These are phyloP conservation scores for Eucalyptus cloeziana DNA, from an alignment of 345 rosid genomes.

Conservation along the genomic window DNA sequence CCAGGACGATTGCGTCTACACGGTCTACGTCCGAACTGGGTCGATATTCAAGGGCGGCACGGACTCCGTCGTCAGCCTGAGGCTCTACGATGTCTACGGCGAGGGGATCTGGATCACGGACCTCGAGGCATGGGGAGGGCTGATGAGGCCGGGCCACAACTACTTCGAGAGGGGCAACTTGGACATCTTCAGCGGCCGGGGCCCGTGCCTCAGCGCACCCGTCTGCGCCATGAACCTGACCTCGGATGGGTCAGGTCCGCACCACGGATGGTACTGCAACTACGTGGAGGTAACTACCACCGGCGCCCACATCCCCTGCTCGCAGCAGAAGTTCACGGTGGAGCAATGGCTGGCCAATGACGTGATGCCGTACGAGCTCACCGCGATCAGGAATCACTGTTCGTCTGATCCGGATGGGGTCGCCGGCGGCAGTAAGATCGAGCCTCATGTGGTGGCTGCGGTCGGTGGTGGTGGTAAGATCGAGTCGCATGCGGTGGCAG, in stretches of 20 bases:
- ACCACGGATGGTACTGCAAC: slow-evolving; percentile 86
- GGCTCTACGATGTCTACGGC: slow-evolving; percentile 38
- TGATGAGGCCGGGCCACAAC: slow-evolving; percentile 62
- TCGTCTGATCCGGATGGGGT: neutral
- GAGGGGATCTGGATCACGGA: slow-evolving; percentile 20
- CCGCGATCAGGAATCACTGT: slow-evolving; percentile 41
- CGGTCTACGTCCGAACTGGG: slow-evolving; percentile 63
- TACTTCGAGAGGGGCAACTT: slow-evolving; percentile 89
- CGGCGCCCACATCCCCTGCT: slow-evolving; percentile 44
- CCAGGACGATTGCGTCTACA: slow-evolving; percentile 59
- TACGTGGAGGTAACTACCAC: slow-evolving; percentile 69
- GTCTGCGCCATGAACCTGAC: slow-evolving; percentile 64
- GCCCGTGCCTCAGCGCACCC: slow-evolving; percentile 35
- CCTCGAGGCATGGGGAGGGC: slow-evolving; percentile 73
- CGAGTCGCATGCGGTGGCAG: neutral
- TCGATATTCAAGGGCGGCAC: slow-evolving; percentile 78
- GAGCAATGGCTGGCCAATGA: slow-evolving; percentile 92
- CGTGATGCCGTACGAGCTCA: slow-evolving; percentile 49
- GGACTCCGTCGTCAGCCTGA: slow-evolving; percentile 50
- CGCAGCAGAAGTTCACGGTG: slow-evolving; percentile 41
- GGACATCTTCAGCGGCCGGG: slow-evolving; percentile 78
- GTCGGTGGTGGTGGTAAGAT: neutral
- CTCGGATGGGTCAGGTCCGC: slow-evolving; percentile 64
- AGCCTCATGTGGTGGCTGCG: neutral
- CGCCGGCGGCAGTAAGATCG: neutral